Conservation (phyloP, 139 green algal genomes). For the Chlamydomonas sp. region DNA sequence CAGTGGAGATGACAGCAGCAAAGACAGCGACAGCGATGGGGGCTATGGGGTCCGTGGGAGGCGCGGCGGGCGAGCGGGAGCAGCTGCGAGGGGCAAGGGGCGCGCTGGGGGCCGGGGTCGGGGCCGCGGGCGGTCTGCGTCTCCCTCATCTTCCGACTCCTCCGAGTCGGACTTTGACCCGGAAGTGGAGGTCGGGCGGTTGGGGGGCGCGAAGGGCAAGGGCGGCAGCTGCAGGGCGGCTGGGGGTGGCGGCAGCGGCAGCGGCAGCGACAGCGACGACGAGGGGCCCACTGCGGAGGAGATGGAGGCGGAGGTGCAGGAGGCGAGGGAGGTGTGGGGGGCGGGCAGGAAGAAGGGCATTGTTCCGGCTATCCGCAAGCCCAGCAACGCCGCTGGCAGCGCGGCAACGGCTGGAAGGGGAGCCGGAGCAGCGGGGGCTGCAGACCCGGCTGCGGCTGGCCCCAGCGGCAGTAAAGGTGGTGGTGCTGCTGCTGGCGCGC, state of each 20-base stretch:
- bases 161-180: slow-evolving; percentile 15
- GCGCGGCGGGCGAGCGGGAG: neutral
- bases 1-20: neutral
- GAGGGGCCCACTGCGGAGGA: neutral
- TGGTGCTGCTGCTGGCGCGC: too few species aligned
- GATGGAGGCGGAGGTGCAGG: neutral
- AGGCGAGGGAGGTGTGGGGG: neutral
- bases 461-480: too few species aligned
- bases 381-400: too few species aligned
- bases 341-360: too few species aligned
- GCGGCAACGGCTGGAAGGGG: too few species aligned
- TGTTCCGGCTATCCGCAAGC: too few species aligned
- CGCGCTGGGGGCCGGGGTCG: neutral
- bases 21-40: neutral
- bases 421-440: too few species aligned
- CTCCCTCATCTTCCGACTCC: neutral
- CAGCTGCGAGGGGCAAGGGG: neutral
- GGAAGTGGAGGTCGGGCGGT: neutral
- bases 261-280: neutral
- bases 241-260: neutral
- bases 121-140: neutral
- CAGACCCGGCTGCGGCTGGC: too few species aligned
- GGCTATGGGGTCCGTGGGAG: neutral
- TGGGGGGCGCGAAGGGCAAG: neutral
- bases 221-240: neutral